phyloP scores from a whole-genome alignment of 116 monocot genomes.

The Zostera marina region DNA sequence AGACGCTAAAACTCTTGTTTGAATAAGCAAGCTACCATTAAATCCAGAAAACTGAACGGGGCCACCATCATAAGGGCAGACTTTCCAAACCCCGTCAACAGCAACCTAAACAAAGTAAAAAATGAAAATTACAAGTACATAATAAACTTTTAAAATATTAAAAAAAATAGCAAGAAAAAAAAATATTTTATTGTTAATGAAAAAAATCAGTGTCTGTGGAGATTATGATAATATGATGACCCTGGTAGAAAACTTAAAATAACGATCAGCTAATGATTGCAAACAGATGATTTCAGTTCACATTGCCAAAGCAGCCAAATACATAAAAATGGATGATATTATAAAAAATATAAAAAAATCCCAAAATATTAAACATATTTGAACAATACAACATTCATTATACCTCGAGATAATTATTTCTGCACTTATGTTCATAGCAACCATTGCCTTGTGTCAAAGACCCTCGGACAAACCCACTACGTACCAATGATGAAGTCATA shows the following conservation, averaged over 20 bases:
- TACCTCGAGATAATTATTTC: slow-evolving; percentile 67
- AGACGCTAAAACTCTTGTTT: neutral
- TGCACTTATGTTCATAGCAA: slow-evolving; percentile 87
- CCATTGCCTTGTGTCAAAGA: slow-evolving; percentile 97
- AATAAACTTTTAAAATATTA: neutral
- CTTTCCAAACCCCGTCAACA: slow-evolving; percentile 64
- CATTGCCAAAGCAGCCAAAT: neutral
- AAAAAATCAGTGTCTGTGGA: neutral
- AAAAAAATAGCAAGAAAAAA: neutral
- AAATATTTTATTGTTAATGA: neutral
- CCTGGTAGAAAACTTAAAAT: no score
- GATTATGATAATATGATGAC: no score
- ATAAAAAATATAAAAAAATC: neutral
- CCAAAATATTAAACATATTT: neutral
- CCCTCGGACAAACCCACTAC: slow-evolving; percentile 94
- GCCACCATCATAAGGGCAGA: slow-evolving; percentile 72
- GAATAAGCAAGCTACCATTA: slow-evolving; percentile 36
- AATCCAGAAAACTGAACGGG: slow-evolving; percentile 89
- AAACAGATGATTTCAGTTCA: neutral
- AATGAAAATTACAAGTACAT: neutral
- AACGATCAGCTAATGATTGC: neutral
- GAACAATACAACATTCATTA: slow-evolving; percentile 1
- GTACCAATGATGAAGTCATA: slow-evolving; percentile 93
- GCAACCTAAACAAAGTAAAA: slow-evolving; percentile 50
- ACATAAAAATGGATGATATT: neutral